These are phyloP conservation scores for Lentinula lateritia DNA, from an alignment of 768 basidiomycete species.

Conservation along the genomic window DNA sequence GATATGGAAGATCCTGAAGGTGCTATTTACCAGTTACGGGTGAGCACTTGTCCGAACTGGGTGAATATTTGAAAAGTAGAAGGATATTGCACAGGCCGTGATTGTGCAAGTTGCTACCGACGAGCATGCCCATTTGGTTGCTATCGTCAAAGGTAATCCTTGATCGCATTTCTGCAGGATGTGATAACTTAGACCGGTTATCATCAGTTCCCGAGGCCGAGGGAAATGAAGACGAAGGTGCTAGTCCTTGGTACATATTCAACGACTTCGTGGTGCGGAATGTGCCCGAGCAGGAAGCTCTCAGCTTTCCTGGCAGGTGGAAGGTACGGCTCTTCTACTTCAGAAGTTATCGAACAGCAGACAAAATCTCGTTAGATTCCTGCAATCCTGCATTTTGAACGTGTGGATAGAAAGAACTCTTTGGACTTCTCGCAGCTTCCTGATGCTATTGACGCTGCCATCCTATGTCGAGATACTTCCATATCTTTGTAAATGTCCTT, in stretches of 20 bases:
- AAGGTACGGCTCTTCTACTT: conserved; percentile 55
- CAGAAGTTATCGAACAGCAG: background rate
- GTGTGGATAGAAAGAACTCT: conserved; percentile 49
- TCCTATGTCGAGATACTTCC: conserved; percentile 81
- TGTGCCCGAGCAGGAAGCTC: conserved; percentile 79
- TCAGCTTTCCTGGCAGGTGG: conserved; percentile 87
- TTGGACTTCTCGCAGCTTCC: conserved; percentile 67
- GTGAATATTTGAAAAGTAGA: background rate
- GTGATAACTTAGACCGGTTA: background rate
- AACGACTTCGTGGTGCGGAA: conserved; percentile 93
- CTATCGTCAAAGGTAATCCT: conserved; percentile 70
- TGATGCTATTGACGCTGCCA: conserved; percentile 61
- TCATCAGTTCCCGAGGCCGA: conserved; percentile 66
- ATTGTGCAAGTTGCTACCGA: conserved; percentile 77
- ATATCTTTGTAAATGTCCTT: conserved; percentile 65
- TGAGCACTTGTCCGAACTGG: conserved; percentile 26
- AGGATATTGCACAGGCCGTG: conserved; percentile 48
- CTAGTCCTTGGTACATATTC: conserved; percentile 86
- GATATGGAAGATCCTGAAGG: conserved; percentile 51
- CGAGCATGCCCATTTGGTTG: conserved; percentile 77
- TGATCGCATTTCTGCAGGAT: background rate
- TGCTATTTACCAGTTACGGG: conserved; percentile 68
- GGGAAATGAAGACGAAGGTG: conserved; percentile 23
- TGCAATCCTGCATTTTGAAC: conserved; percentile 85
- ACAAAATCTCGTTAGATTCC: conserved; percentile 54